Conservation (phyloP, 192 early-diverging fungal genomes). For the Backusella macrospora region DNA sequence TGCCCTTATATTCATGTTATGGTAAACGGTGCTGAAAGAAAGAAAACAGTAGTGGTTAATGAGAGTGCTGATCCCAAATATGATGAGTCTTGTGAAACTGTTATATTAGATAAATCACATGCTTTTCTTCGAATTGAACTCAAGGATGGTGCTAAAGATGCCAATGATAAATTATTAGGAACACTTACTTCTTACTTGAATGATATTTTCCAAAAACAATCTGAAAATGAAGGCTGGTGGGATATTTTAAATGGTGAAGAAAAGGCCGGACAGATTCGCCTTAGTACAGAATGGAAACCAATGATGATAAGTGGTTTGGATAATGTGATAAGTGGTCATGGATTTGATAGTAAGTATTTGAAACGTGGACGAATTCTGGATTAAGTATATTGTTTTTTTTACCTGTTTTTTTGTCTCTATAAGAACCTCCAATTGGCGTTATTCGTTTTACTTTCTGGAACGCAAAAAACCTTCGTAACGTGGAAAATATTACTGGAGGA, state of each 20-base stretch:
- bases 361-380: background rate
- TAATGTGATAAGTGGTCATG: constrained; percentile 11
- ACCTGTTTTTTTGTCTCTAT: background rate
- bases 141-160: constrained; percentile 52
- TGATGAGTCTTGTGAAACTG: constrained; percentile 65
- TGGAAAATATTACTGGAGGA: constrained; percentile 36
- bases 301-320: constrained; percentile 59
- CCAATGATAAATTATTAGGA: constrained; percentile 48
- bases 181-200: constrained; percentile 35
- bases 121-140: constrained; percentile 62
- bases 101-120: constrained; percentile 64
- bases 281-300: constrained; percentile 64
- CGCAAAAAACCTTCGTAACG: constrained; percentile 62
- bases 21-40: constrained; percentile 45
- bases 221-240: constrained; percentile 36
- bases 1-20: constrained; percentile 51
- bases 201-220: constrained; percentile 33
- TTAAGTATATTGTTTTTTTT: background rate
- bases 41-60: constrained; percentile 59
- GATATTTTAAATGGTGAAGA: constrained; percentile 17
- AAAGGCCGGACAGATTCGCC: constrained; percentile 29
- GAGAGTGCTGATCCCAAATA: constrained; percentile 73
- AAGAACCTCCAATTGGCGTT: constrained; percentile 67
- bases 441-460: constrained; percentile 68
- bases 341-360: constrained; percentile 15